Percentiles rank a stretch among this genome's conserved stretches.
Conservation (phyloP, 2,329 filamentous ascomycete species). For the Penicillium digitatum region DNA sequence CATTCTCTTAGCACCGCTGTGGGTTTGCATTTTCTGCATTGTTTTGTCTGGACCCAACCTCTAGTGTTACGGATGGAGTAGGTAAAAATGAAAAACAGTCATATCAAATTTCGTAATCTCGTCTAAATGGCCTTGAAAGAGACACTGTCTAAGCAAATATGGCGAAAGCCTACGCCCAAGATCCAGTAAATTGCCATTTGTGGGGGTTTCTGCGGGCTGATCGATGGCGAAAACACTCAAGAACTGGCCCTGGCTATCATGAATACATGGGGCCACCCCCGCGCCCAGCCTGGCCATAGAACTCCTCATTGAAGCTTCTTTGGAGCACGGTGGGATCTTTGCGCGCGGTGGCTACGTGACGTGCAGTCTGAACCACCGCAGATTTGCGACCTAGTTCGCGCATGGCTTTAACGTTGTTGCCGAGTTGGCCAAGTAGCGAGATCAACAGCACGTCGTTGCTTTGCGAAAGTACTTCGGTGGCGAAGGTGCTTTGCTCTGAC, state of each 20-base stretch:
- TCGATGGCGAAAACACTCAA: not conserved
- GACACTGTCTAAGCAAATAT: not conserved
- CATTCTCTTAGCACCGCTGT: not conserved
- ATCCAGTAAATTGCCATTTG: not conserved
- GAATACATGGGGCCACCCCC: slow-evolving; percentile 8
- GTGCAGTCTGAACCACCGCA: slow-evolving; percentile 51
- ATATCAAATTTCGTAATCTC: slow-evolving; percentile 11
- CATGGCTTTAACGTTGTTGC: slow-evolving; percentile 66
- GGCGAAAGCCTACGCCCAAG: not conserved
- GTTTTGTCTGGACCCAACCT: not conserved
- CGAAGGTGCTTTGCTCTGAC: slow-evolving; percentile 61
- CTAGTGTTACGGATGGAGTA: not conserved
- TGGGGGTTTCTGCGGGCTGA: not conserved
- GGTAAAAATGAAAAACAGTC: not conserved
- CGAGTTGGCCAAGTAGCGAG: slow-evolving; percentile 68
- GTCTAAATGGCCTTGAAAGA: slow-evolving; percentile 1
- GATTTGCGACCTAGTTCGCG: slow-evolving; percentile 75
- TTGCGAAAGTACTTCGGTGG: slow-evolving; percentile 69
- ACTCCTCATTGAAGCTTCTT: slow-evolving; percentile 30
- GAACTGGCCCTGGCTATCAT: not conserved
- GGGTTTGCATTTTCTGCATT: slow-evolving; percentile 1
- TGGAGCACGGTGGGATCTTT: slow-evolving; percentile 23
- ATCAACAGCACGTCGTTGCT: slow-evolving; percentile 80
- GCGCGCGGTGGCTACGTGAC: slow-evolving; percentile 20
- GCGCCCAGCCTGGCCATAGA: slow-evolving; percentile 17